Conservation (phyloP, 345 rosid genomes). For the Raphanus raphanistrum region DNA sequence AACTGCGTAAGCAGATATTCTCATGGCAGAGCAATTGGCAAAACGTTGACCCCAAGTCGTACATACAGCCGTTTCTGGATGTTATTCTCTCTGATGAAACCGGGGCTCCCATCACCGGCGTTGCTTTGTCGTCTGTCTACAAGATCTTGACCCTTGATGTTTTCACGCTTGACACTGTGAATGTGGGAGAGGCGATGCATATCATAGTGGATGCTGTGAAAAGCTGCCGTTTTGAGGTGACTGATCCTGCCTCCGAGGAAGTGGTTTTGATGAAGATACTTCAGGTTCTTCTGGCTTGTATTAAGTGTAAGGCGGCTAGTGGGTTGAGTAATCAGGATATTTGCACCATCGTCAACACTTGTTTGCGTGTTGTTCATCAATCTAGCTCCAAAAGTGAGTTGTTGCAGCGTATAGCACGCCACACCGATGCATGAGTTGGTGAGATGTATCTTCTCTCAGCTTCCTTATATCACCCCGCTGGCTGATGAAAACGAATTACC, state of each 20-base stretch:
- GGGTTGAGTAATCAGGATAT: conserved; percentile 67
- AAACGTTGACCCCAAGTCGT: conserved; percentile 51
- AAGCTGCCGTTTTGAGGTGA: conserved; percentile 73
- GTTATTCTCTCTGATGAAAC: conserved; percentile 74
- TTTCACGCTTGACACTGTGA: conserved; percentile 53
- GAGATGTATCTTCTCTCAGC: conserved; percentile 68
- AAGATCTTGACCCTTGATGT: conserved; percentile 68
- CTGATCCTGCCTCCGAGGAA: conserved; percentile 77
- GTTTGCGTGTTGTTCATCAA: conserved; percentile 75
- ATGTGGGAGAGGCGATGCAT: conserved; percentile 64
- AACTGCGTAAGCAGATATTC: conserved; percentile 61
- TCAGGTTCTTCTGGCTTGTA: conserved; percentile 77
- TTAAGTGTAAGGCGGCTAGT: conserved; percentile 70
- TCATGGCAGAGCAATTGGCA: conserved; percentile 60
- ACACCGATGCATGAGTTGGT: conserved; percentile 75
- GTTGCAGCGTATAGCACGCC: conserved; percentile 72
- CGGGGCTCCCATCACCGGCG: conserved; percentile 78
- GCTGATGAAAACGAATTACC: conserved; percentile 32
- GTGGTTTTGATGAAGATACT: conserved; percentile 79
- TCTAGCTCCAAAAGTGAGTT: conserved; percentile 71
- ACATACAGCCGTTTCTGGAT: conserved; percentile 72
- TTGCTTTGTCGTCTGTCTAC: conserved; percentile 76
- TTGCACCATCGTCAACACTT: conserved; percentile 65
- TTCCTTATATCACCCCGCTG: conserved; percentile 46
- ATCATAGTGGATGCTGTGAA: conserved; percentile 68